These are phyloP conservation scores for Adansonia digitata DNA, from an alignment of 345 rosid genomes.

Conservation along the genomic window DNA sequence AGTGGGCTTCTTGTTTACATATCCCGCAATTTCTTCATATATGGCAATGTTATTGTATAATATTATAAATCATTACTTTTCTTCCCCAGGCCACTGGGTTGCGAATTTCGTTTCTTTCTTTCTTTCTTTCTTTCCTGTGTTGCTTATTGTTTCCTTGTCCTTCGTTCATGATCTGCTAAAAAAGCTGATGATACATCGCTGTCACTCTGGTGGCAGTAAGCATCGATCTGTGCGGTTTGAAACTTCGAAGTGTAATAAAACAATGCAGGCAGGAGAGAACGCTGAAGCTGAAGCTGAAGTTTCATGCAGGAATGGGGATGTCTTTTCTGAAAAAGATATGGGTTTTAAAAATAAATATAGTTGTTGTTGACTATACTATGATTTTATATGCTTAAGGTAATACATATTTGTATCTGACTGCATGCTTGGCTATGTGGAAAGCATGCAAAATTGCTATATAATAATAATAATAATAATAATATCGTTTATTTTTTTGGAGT, in stretches of 20 bases:
- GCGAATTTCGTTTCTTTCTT: not conserved
- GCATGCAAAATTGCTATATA: not conserved
- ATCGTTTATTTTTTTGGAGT: too few species aligned
- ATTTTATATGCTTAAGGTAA: not conserved
- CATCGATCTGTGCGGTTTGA: conserved; percentile 8
- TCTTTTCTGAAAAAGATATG: conserved; percentile 31
- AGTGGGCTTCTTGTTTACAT: conserved; percentile 17
- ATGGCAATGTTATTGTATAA: not conserved
- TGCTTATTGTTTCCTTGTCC: conserved; percentile 7
- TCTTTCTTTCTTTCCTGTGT: not conserved
- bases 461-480: not conserved
- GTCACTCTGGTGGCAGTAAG: conserved; percentile 15
- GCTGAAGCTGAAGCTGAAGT: conserved; percentile 12
- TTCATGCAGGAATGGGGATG: conserved; percentile 5
- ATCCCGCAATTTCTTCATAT: conserved; percentile 20
- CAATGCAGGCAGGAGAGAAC: conserved; percentile 3
- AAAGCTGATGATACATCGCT: conserved; percentile 24
- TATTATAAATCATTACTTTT: not conserved
- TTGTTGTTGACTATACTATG: not conserved
- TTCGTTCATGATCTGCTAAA: conserved; percentile 1
- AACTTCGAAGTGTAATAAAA: not conserved
- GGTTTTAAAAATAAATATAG: not conserved
- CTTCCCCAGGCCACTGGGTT: not conserved
- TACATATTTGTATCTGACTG: not conserved
- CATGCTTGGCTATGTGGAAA: not conserved